Conservation (phyloP, 2,329 filamentous ascomycete species). For the Ophiostoma perfectum region DNA sequence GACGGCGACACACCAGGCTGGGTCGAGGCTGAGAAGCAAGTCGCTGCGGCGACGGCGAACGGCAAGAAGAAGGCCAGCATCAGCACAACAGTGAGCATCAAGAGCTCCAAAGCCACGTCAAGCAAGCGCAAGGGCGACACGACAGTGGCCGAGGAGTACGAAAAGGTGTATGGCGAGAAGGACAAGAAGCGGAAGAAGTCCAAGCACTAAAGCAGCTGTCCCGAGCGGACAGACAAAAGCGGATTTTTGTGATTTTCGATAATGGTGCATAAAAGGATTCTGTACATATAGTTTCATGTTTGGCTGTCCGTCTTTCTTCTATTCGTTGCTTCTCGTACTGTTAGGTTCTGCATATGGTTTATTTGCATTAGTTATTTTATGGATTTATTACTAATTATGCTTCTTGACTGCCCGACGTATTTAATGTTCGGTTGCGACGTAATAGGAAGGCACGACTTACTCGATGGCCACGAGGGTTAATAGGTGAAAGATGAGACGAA, state of each 20-base stretch:
- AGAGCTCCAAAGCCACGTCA: slow-evolving; percentile 55
- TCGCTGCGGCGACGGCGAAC: slow-evolving; percentile 49
- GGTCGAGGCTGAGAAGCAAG: slow-evolving; percentile 70
- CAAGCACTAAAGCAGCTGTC: slow-evolving; percentile 30
- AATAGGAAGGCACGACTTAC: not conserved
- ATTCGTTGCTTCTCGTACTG: not conserved
- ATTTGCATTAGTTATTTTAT: not conserved
- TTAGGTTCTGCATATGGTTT: not conserved
- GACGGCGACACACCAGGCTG: slow-evolving; percentile 53
- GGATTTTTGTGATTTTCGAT: slow-evolving; percentile 9
- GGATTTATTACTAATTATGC: not conserved
- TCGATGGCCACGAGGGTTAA: not conserved
- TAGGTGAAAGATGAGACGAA: not conserved
- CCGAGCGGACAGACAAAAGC: not conserved
- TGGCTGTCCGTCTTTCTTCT: slow-evolving; percentile 9
- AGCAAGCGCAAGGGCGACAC: slow-evolving; percentile 61
- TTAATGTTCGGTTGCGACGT: not conserved
- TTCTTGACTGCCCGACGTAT: not conserved
- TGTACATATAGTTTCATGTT: slow-evolving; percentile 17
- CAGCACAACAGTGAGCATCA: slow-evolving; percentile 67
- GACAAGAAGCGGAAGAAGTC: slow-evolving; percentile 41
- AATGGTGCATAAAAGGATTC: slow-evolving; percentile 9
- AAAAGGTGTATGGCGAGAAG: slow-evolving; percentile 49
- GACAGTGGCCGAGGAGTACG: slow-evolving; percentile 58
- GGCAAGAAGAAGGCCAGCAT: slow-evolving; percentile 41